Evolutionary conservation across 495 filamentous ascomycete species (phyloP), one percentile per base, ranked within the genome.

Genomic region (Tuber aestivum): DNA sequence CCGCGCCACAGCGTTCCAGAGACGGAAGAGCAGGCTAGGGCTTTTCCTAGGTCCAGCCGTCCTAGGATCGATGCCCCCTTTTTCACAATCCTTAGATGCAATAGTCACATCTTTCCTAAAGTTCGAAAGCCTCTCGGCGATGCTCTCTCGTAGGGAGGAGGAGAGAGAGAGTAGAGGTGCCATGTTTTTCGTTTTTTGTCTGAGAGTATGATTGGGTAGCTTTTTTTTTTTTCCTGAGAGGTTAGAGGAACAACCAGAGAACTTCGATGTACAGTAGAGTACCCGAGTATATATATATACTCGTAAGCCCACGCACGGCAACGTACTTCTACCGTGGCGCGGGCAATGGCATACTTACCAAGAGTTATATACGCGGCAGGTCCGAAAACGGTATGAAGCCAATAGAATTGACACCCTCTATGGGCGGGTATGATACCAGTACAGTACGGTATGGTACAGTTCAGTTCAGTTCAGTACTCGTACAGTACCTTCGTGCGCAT

Each of bases 21-120:
- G 61, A 23, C 78, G 78, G 42, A 78, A 72, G 21, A 81, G 78
- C 37, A 77, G 41, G 48, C 71, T 74, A 70, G 70, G 56, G 8
- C 56, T 73, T 44, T 74, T 81, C 44, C 72, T 80, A 10, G 78
- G 48, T 41, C 72, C 70, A 41, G 32, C 8, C 2, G 70, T 44
- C 61, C 70, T 70, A 1, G n/a, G 10, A 40, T 75, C 40, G n/a
- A 35, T 68, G 6, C 32, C 44, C 18, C 16, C 45, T 37, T 56
- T 56, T 14, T 56, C 23, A 6, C 8, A 32, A 65, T 16, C 56
- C 56, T 32, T 6, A 27, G 27, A 35, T 35, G n/a, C 56, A 7
- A 65, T 65, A 3, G 3, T 18, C 18, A 10, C 56, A 65, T 65
- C 56, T 9, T 18, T 65, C 12, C 56, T 32, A 1, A 27, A 32